Evolutionary conservation across 2,329 filamentous ascomycete genomes (phyloP).

Genomic region (Helminthosporium solani): DNA sequence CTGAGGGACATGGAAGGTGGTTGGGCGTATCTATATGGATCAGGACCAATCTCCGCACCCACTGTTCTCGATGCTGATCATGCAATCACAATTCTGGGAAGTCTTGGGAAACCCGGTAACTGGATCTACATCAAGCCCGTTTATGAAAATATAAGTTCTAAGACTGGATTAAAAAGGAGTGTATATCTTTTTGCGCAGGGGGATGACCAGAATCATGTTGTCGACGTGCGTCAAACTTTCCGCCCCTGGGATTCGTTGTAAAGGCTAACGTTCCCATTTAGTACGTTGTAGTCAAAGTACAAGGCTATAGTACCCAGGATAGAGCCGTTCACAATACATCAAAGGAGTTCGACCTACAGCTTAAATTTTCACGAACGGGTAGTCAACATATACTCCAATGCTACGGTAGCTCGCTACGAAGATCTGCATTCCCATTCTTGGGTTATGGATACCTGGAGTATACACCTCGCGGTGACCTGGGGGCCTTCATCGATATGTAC

Average conservation of each 20-base stretch:
- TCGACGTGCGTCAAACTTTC: background rate
- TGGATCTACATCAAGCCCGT: too few species aligned
- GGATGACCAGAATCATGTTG: background rate
- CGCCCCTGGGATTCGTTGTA: background rate
- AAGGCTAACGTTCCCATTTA: background rate
- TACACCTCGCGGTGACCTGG: background rate
- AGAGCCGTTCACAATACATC: background rate
- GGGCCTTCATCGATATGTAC: background rate
- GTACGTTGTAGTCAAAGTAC: slow-evolving; percentile 2
- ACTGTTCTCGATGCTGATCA: too few species aligned
- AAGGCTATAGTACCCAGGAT: background rate
- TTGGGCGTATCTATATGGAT: too few species aligned
- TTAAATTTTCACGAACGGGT: background rate
- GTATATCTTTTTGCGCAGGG: background rate
- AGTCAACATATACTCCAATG: background rate
- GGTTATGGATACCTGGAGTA: background rate
- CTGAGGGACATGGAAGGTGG: too few species aligned
- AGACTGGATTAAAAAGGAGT: background rate
- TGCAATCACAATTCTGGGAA: too few species aligned
- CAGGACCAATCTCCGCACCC: too few species aligned
- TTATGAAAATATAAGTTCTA: too few species aligned
- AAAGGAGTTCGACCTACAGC: background rate
- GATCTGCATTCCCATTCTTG: background rate
- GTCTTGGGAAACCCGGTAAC: too few species aligned
- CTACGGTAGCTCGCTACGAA: background rate